Conservation (phyloP, 202 grass and related monocot species). For the Setaria italica region DNA sequence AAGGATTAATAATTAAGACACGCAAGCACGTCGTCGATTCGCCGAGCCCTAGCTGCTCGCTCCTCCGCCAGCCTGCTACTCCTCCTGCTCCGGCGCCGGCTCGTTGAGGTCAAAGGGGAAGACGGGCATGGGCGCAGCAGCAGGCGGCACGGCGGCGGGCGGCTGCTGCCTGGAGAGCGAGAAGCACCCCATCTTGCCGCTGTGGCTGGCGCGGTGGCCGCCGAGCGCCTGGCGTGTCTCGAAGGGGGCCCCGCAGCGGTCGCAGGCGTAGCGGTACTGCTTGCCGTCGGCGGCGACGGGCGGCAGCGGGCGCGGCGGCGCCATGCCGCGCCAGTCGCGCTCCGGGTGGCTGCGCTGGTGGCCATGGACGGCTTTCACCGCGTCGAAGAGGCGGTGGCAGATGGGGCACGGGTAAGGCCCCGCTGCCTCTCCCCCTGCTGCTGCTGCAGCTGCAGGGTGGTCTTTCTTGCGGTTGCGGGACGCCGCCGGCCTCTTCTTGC, state of each 20-base stretch:
- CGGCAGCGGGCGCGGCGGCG: neutral
- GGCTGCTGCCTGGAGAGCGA: slow-evolving; percentile 43
- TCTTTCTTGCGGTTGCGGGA: neutral
- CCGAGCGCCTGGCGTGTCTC: slow-evolving; percentile 59
- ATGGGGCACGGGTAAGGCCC: slow-evolving; percentile 35
- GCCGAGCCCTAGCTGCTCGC: slow-evolving; percentile 19
- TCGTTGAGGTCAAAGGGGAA: slow-evolving; percentile 53
- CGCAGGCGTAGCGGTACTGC: slow-evolving; percentile 42
- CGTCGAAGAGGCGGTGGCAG: slow-evolving; percentile 43
- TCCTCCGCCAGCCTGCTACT: neutral
- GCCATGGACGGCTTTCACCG: slow-evolving; percentile 60
- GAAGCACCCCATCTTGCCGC: slow-evolving; percentile 46
- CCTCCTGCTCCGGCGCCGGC: slow-evolving; percentile 26
- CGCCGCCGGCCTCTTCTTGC: neutral
- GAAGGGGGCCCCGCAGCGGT: slow-evolving; percentile 34
- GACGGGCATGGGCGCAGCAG: neutral
- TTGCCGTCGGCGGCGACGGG: neutral
- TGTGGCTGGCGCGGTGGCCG: slow-evolving; percentile 70
- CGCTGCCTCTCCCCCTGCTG: neutral
- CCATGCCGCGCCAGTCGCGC: slow-evolving; percentile 56
- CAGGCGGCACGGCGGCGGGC: neutral
- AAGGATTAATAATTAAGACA: neutral
- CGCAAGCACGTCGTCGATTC: slow-evolving; percentile 22
- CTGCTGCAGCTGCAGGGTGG: neutral
- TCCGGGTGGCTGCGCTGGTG: slow-evolving; percentile 67